Conservation (phyloP, 1,139 yeast species). For the Suhomyces panamericanus region DNA sequence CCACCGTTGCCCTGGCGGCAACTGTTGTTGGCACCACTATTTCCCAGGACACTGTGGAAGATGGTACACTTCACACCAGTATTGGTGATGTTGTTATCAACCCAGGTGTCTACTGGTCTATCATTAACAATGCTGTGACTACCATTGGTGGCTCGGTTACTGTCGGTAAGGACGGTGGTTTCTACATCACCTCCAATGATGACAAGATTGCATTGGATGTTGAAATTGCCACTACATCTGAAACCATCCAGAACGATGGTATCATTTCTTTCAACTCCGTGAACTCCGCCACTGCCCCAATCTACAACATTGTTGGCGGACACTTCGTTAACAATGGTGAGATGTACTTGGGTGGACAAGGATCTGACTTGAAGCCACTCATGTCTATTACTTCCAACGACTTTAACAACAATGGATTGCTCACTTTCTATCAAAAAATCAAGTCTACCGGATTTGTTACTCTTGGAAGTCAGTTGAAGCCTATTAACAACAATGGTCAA, state of each 20-base stretch:
- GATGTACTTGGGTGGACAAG: conserved; percentile 29
- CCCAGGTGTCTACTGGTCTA: conserved; percentile 36
- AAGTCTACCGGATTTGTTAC: conserved; percentile 21
- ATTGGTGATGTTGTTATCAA: conserved; percentile 29
- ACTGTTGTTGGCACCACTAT: conserved; percentile 8
- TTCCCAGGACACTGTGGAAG: conserved; percentile 5
- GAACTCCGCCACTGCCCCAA: conserved; percentile 17
- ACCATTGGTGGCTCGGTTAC: conserved; percentile 25
- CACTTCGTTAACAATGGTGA: conserved; percentile 31
- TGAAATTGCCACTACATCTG: conserved; percentile 10
- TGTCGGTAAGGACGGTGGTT: conserved; percentile 27
- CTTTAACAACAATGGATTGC: conserved; percentile 31
- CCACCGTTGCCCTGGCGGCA: conserved; percentile 7
- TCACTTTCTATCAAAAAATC: conserved; percentile 24
- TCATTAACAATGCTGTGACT: conserved; percentile 29
- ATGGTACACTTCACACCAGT: conserved; percentile 22
- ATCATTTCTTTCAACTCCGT: conserved; percentile 17
- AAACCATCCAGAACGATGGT: conserved; percentile 16
- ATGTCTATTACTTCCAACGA: conserved; percentile 21
- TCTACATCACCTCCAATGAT: conserved; percentile 19
- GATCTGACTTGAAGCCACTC: conserved; percentile 21
- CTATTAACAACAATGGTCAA: conserved; percentile 30
- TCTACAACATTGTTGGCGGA: conserved; percentile 21
- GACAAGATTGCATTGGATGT: conserved; percentile 12
- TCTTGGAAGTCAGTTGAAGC: conserved; percentile 22